Base-by-base conservation (phyloP, 495 filamentous ascomycete species). In the Usnea hakonensis region DNA sequence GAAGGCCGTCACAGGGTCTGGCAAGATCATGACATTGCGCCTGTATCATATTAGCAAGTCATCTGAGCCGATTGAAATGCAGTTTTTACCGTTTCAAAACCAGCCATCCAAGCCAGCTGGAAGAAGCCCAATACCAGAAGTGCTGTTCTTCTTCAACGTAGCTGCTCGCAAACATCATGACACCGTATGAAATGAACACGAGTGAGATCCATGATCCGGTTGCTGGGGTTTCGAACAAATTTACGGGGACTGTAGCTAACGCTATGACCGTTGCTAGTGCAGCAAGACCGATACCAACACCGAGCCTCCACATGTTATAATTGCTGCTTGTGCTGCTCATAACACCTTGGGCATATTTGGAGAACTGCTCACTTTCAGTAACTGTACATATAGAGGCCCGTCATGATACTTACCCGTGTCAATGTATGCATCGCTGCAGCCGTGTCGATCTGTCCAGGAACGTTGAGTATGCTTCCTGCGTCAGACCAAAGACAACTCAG, bases 81-180 rank as follows among this genome's bases (percentile, higher is more conserved):
- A 30, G 53, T 28, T 36, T 44, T 48, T 52, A 57, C 62, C 56
- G 53, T 72, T 80, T 87, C 38, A 87, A 66, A 60, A 80, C 79
- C 2, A 95, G 75, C 63, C 83, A 81, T 50, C 81, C 74, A 46
- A 89, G 75, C 91, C 91, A 99, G 3, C 81, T 86, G 0, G 89
- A 86, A 16, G 87, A 83, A 21, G 83, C 71, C 91, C 92, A 96
- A 72, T 97, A 97, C 94, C 94, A 99, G 73, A 95, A 96, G 64
- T 97, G 88, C 30, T 97, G 94, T 70, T 99, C 94, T 73, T 99
- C 94, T 70, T 99, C 94, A 30, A 99, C 90, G 70, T 91, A 97
- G 71, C 91, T 96, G 72, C 89, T 95, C 35, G 92, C 91, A 74
- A 97, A 97, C 91, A 97, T 97, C 87, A 95, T 92, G 36, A 81